Conservation (phyloP, 371 early-diverging fungal species). For the Mortierella polycephala region DNA sequence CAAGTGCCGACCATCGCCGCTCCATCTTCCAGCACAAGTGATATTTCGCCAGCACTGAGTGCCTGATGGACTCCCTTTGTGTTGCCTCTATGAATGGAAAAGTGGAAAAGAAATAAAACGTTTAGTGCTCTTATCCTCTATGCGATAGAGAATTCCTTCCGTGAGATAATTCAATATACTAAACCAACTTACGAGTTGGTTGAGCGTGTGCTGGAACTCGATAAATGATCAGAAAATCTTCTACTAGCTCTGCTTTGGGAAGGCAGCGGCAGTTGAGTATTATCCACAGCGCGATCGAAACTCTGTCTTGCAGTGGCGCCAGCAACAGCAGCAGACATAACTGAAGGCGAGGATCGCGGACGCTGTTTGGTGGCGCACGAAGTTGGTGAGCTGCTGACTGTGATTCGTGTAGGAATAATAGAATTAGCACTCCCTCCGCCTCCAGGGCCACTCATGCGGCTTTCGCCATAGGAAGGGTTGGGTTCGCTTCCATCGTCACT, state of each 20-base stretch:
- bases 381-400: conserved; percentile 2
- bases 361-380: not conserved
- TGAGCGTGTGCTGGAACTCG: too few relatives aligned
- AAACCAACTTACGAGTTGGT: too few relatives aligned
- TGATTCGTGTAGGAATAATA: conserved; percentile 27
- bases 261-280: too few relatives aligned
- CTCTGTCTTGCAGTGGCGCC: not conserved
- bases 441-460: conserved; percentile 14
- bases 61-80: conserved; percentile 8
- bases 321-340: not conserved
- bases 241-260: too few relatives aligned
- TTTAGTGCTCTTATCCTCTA: not conserved
- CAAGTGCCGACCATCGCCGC: conserved; percentile 50
- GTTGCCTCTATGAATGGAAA: conserved; percentile 36
- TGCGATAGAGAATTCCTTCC: not conserved
- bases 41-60: conserved; percentile 19
- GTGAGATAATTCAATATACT: too few relatives aligned
- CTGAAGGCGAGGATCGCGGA: not conserved
- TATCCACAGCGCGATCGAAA: too few relatives aligned
- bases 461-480: conserved; percentile 12
- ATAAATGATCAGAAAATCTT: too few relatives aligned
- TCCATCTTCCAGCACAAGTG: conserved; percentile 31
- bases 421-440: not conserved
- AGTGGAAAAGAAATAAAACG: not conserved
- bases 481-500: conserved; percentile 36